These are phyloP conservation scores for Tilletia walkeri DNA, from an alignment of 1,284 basidiomycete genomes.

Conservation along the genomic window DNA sequence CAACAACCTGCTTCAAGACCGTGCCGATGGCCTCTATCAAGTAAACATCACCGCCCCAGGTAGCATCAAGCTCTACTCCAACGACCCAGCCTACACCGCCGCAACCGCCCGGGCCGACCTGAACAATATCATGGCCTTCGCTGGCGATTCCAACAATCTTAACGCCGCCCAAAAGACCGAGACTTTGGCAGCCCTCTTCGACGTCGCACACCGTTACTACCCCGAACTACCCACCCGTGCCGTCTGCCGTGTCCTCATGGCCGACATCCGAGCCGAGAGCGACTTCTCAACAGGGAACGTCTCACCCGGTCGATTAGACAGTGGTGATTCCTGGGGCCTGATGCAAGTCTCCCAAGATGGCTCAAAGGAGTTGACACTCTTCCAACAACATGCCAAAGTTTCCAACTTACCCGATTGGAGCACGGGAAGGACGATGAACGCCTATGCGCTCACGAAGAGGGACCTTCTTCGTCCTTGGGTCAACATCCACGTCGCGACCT, in stretches of 20 bases:
- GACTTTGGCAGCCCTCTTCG: slow-evolving; percentile 15
- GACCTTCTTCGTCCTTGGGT: slow-evolving; percentile 15
- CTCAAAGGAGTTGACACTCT: slow-evolving; percentile 12
- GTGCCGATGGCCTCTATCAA: too few species aligned
- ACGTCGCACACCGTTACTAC: slow-evolving; percentile 17
- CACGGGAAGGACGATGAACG: slow-evolving; percentile 4
- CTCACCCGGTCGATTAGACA: slow-evolving; percentile 17
- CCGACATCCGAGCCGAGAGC: slow-evolving; percentile 19
- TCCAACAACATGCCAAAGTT: slow-evolving; percentile 12
- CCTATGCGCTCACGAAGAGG: not conserved
- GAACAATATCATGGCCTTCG: slow-evolving; percentile 4
- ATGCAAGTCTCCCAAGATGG: slow-evolving; percentile 15
- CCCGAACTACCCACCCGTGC: slow-evolving; percentile 14
- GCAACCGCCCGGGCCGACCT: not conserved
- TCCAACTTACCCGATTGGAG: slow-evolving; percentile 4
- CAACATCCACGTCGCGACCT: slow-evolving; percentile 18
- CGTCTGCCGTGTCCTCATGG: slow-evolving; percentile 5
- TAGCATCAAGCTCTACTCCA: not conserved
- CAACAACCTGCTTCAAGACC: too few species aligned
- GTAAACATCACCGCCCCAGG: slow-evolving; percentile 1
- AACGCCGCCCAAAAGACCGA: not conserved
- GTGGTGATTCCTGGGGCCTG: slow-evolving; percentile 8
- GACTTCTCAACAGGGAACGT: slow-evolving; percentile 8
- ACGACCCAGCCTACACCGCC: slow-evolving; percentile 1
- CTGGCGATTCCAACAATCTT: not conserved